Evolutionary conservation across 2,329 filamentous ascomycete genomes (phyloP).

Genomic region (Fusarium proliferatum): DNA sequence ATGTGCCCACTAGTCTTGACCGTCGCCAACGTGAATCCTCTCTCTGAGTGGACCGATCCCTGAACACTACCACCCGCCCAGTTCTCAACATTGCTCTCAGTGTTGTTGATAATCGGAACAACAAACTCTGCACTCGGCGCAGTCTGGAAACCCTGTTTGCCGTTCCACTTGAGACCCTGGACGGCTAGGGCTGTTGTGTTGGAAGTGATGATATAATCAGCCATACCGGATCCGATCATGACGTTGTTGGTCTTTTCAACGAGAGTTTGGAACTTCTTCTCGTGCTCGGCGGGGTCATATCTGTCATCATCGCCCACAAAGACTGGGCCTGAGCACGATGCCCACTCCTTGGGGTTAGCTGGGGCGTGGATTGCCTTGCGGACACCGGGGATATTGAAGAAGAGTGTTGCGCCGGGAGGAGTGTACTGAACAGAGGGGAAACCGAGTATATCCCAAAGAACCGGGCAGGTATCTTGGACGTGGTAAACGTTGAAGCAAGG

Average conservation of each 20-base stretch:
- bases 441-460: neutral
- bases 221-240: conserved; percentile 10
- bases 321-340: neutral
- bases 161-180: conserved; percentile 2
- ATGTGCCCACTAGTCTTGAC: conserved; percentile 24
- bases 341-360: neutral
- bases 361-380: conserved; percentile 19
- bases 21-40: conserved; percentile 6
- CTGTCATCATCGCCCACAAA: neutral
- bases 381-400: conserved; percentile 9
- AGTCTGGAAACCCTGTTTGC: conserved; percentile 17
- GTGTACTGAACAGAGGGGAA: conserved; percentile 2
- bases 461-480: conserved; percentile 5
- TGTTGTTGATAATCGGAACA: conserved; percentile 14
- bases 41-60: conserved; percentile 1
- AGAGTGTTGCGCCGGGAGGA: neutral
- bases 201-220: conserved; percentile 23
- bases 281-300: conserved; percentile 3
- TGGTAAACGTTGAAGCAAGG: conserved; percentile 21
- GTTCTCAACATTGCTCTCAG: conserved; percentile 7
- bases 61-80: conserved; percentile 22
- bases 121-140: conserved; percentile 2
- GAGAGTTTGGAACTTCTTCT: conserved; percentile 15
- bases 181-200: conserved; percentile 12
- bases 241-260: conserved; percentile 20